Base-by-base conservation (phyloP, 176 grass and related monocot genomes). In the Echinochloa phyllopogon region DNA sequence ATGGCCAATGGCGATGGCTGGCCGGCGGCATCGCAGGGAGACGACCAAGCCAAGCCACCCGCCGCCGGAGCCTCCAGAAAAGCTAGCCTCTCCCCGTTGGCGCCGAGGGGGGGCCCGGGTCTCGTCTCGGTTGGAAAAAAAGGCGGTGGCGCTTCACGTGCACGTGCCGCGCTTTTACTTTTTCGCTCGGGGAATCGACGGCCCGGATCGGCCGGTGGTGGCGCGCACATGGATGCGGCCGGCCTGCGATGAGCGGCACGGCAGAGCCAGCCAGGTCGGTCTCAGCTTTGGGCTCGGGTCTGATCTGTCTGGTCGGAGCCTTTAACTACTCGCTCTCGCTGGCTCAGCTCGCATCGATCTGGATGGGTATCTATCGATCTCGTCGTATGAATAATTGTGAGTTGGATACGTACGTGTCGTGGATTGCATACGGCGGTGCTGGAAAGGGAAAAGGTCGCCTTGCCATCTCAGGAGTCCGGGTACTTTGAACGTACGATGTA, bases 131-230 rank as follows among this genome's bases (percentile, higher is more conserved):
- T 40, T 23, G 81, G 10, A 17, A 67, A 17, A 67, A 80, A 69
- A 74, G 87, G 27, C 24, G 47, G 47, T 76, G 61, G 70, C n/a
- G 70, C 77, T 49, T 77, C 88, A 90, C 88, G 72, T 90, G 88
- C 44, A n/a, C 33, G 43, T 6, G 43, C 60, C 60, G 56, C 4
- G 78, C 47, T 78, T 86, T 68, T 60, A 68, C 84, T 83, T 86
- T 88, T 66, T 2, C 24, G 69, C 41, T 51, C 76, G 21, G 57
- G 21, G n/a, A n/a, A 60, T 24, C n/a, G 57, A 60, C 62, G 69
- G 43, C 69, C 48, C 2, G 78, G 57, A 60, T 60, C 24, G 10
- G 29, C 47, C 17, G 64, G 64, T 40, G 6, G 81, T 56, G 74
- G 50, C 8, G 59, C 60, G 79, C 89, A 83, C 84, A 74, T 83